Percentiles rank a stretch among this genome's conserved stretches.
These are phyloP conservation scores for Amanita pseudoporphyria DNA, from an alignment of 768 basidiomycete genomes.

Conservation along the genomic window DNA sequence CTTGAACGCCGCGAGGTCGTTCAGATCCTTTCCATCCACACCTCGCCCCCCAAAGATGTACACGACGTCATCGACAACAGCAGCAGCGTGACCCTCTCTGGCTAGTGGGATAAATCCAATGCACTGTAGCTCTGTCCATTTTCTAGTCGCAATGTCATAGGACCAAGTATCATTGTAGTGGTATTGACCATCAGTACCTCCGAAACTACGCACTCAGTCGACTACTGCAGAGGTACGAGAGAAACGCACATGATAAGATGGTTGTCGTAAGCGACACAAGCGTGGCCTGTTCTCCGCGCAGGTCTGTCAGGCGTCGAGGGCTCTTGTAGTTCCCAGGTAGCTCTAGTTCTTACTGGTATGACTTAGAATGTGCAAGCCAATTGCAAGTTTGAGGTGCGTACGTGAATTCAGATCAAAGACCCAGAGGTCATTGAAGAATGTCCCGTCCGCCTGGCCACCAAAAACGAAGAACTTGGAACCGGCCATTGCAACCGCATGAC, in stretches of 20 bases:
- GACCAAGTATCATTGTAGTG: constrained; percentile 99
- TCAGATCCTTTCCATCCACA: constrained; percentile 92
- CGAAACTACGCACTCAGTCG: constrained; percentile 53
- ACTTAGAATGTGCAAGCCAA: background rate
- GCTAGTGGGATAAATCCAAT: constrained; percentile 96
- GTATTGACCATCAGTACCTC: constrained; percentile 96
- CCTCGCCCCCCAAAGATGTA: constrained; percentile 97
- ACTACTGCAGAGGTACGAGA: background rate
- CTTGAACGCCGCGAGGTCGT: constrained; percentile 94
- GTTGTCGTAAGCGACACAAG: constrained; percentile 75
- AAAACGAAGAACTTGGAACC: constrained; percentile 91
- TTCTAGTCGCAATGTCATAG: constrained; percentile 71
- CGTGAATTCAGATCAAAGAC: constrained; percentile 91
- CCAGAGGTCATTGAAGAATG: constrained; percentile 94
- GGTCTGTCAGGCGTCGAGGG: constrained; percentile 51
- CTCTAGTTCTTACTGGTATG: constrained; percentile 67
- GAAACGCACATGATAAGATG: constrained; percentile 66
- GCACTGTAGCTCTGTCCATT: constrained; percentile 89
- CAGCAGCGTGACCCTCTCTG: constrained; percentile 92
- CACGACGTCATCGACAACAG: constrained; percentile 93
- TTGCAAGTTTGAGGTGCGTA: constrained; percentile 30
- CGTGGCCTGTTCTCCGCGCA: constrained; percentile 86
- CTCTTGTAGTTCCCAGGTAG: constrained; percentile 77
- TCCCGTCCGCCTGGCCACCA: constrained; percentile 92
- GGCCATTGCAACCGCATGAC: constrained; percentile 89